Base-by-base conservation (phyloP, 2,329 filamentous ascomycete species). In the Coniochaeta ligniaria region DNA sequence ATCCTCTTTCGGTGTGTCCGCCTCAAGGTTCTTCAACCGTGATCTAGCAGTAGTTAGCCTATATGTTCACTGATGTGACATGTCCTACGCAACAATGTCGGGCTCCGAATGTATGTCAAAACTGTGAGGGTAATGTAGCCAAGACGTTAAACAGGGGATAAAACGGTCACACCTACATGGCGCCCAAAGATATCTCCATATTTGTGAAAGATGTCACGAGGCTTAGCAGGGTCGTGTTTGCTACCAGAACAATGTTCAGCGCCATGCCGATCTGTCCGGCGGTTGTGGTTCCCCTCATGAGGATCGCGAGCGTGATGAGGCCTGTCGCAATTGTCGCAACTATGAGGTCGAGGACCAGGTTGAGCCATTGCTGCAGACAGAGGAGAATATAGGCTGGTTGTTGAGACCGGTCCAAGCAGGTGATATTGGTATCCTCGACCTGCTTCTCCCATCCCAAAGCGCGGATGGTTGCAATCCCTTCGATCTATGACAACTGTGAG, bases 311-410 rank as follows among this genome's bases (percentile, higher is more conserved):
- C 6, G 62, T 64, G n/a, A 75, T 68, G 0, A 68, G 65, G 14
- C 62, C 63, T 0, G 77, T 73, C 0, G 80, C 80, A 28, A 84
- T 71, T 1, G 67, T 75, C 0, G 80, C 80, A 0, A 80, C 75
- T 1, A 83, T 67, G 3, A 82, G 65, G 62, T 84, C 78, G 0
- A 84, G 69, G 0, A 81, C 79, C 2, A 84, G 67, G 1, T 73
- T 78, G 0, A 83, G 74, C 81, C 81, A 84, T 28, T 78, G 72
- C 63, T 84, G 81, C 5, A 83, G 75, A 41, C 76, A 78, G 47
- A 78, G 74, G 6, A 83, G 73, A 7, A 81, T 70, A 62, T 80
- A 84, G 43, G 77, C 76, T 1, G 82, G 79, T 31, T 31, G 28
- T 9, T 31, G 28, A 31, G 28, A 31, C 28, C 28, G 5, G 59